Conservation (phyloP, 2,329 filamentous ascomycete species). For the Claviceps sp. region DNA sequence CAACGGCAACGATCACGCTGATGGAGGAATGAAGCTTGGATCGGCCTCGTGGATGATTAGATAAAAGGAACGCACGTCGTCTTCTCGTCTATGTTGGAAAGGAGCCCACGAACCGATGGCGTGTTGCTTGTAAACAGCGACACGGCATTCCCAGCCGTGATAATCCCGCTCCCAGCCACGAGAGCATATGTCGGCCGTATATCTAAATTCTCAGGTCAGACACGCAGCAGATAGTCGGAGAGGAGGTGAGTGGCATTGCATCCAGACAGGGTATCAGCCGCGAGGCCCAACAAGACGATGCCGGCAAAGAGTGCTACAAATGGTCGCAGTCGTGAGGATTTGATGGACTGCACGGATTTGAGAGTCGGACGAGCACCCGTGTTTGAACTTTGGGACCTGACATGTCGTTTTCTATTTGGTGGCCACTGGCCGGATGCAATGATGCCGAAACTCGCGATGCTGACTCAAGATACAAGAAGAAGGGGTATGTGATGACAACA, state of each 20-base stretch:
- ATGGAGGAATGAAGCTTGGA: constrained; percentile 9
- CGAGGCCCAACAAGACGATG: constrained; percentile 38
- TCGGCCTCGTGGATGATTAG: constrained; percentile 2
- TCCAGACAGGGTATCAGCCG: constrained; percentile 38
- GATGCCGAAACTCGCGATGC: background rate
- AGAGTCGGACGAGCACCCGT: constrained; percentile 32
- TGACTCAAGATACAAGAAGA: background rate
- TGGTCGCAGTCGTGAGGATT: constrained; percentile 32
- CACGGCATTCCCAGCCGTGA: constrained; percentile 32
- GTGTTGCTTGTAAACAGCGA: constrained; percentile 37
- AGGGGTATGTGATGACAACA: background rate
- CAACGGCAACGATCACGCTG: constrained; percentile 15
- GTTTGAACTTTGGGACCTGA: constrained; percentile 25
- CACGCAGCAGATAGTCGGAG: constrained; percentile 32
- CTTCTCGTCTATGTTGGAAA: background rate
- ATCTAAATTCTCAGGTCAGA: constrained; percentile 47
- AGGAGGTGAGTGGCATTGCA: constrained; percentile 41
- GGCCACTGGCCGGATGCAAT: constrained; percentile 1
- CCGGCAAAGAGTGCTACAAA: constrained; percentile 35
- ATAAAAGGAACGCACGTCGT: background rate
- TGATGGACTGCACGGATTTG: constrained; percentile 32
- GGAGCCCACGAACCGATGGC: constrained; percentile 25
- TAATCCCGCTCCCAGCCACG: constrained; percentile 35
- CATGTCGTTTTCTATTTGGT: background rate
- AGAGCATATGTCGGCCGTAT: constrained; percentile 42